A percentile compares a stretch with the other conserved stretches of the same genome.
Evolutionary conservation across 768 basidiomycete genomes (phyloP).

Genomic region (Xerocomus potaroensis): DNA sequence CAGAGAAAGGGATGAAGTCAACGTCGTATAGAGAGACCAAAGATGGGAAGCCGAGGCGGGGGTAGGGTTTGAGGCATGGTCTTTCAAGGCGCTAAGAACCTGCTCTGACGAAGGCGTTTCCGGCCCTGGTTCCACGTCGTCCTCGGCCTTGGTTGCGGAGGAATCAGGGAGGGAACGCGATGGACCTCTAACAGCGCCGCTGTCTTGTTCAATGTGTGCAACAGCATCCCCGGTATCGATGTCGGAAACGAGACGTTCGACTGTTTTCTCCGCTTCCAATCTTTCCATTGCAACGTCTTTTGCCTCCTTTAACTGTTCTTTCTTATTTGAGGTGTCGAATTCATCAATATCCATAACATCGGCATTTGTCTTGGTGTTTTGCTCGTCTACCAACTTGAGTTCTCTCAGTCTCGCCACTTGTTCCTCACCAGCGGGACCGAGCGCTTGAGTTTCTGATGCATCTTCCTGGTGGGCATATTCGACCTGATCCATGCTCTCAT

Average conservation of each 20-base stretch:
- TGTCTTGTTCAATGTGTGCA: conserved; percentile 30
- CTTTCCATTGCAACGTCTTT: conserved; percentile 23
- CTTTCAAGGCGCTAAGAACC: conserved; percentile 18
- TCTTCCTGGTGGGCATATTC: conserved; percentile 65
- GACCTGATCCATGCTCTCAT: conserved; percentile 45
- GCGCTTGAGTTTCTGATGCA: conserved; percentile 80
- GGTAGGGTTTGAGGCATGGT: conserved; percentile 21
- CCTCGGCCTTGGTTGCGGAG: conserved; percentile 29
- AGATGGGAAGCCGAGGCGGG: conserved; percentile 51
- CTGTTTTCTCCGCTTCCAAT: conserved; percentile 27
- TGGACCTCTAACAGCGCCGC: not conserved
- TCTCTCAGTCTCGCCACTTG: conserved; percentile 78
- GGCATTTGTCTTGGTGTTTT: conserved; percentile 35
- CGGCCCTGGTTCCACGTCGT: conserved; percentile 16
- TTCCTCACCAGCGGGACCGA: conserved; percentile 84
- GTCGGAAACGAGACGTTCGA: conserved; percentile 26
- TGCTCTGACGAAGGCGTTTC: conserved; percentile 17
- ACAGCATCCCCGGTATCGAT: conserved; percentile 43
- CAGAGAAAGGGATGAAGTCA: conserved; percentile 89
- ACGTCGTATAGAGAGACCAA: conserved; percentile 89
- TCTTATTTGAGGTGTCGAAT: conserved; percentile 1
- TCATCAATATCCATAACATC: conserved; percentile 51
- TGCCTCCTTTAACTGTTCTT: conserved; percentile 25
- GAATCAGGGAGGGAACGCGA: conserved; percentile 20
- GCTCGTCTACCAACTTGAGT: conserved; percentile 69